Evolutionary conservation across 1,284 basidiomycete genomes (phyloP).

Genomic region (Trichosporon sp.): DNA sequence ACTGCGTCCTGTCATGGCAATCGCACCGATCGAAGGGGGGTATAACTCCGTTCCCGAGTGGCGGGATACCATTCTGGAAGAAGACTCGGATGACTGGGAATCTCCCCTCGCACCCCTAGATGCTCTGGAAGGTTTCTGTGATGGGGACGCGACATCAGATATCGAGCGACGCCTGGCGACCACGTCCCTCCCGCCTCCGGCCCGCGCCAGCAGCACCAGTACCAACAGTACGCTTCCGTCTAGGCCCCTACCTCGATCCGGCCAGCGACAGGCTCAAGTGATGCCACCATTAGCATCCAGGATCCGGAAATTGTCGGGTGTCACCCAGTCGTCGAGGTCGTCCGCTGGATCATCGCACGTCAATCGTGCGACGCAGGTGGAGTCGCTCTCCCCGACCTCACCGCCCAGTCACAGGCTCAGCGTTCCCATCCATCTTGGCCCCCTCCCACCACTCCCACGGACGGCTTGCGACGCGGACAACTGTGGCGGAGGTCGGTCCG

Average conservation of each 20-base stretch:
- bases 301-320: neutral
- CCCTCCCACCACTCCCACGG: constrained; percentile 14
- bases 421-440: constrained; percentile 13
- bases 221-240: neutral
- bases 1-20: neutral
- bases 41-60: neutral
- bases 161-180: neutral
- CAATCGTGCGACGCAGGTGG: neutral
- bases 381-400: neutral
- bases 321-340: neutral
- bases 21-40: neutral
- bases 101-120: constrained; percentile 10
- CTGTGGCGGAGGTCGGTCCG: too few species aligned
- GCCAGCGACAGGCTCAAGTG: neutral
- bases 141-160: neutral
- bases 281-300: neutral
- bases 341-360: neutral
- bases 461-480: too few species aligned
- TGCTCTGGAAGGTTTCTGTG: constrained; percentile 13
- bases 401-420: neutral
- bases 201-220: neutral
- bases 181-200: neutral
- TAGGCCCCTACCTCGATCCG: neutral
- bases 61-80: neutral
- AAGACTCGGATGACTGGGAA: constrained; percentile 10